phyloP scores from a whole-genome alignment of 2,329 filamentous ascomycete genomes.

The Rutstroemia sp. region DNA sequence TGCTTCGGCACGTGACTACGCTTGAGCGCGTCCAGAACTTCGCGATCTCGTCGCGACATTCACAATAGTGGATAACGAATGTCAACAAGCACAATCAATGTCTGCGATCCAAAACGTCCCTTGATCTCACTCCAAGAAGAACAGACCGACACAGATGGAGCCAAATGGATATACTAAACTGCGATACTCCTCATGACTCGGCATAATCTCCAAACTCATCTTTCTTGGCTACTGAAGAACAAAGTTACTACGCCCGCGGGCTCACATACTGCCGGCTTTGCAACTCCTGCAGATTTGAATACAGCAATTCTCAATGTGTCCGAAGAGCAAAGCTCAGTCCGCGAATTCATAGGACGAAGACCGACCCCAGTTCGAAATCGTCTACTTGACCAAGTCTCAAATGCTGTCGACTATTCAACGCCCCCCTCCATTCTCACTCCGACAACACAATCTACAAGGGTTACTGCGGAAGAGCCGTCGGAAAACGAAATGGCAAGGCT shows the following conservation, averaged over 20 bases:
- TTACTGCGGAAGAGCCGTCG: conserved; percentile 6
- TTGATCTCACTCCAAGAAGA: background rate
- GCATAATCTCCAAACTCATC: conserved; percentile 29
- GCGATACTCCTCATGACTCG: conserved; percentile 29
- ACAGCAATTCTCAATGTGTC: background rate
- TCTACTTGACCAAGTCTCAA: conserved; percentile 12
- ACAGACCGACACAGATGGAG: conserved; percentile 19
- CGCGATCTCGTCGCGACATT: background rate
- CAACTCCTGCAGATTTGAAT: conserved; percentile 5
- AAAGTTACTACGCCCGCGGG: conserved; percentile 21
- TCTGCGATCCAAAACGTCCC: background rate
- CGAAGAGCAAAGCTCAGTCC: conserved; percentile 11
- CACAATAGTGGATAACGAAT: background rate
- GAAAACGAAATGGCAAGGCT: conserved; percentile 27
- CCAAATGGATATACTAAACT: conserved; percentile 11
- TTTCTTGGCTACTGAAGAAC: conserved; percentile 29
- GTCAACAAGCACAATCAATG: background rate
- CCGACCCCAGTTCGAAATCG: conserved; percentile 12
- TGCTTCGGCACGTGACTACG: background rate
- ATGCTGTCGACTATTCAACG: conserved; percentile 20
- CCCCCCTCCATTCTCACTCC: conserved; percentile 15
- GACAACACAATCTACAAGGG: conserved; percentile 11
- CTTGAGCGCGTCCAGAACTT: background rate
- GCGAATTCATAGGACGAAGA: conserved; percentile 4
- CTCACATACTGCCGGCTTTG: conserved; percentile 9